Conservation (phyloP, 2,329 filamentous ascomycete genomes). For the Thelonectria discophora region DNA sequence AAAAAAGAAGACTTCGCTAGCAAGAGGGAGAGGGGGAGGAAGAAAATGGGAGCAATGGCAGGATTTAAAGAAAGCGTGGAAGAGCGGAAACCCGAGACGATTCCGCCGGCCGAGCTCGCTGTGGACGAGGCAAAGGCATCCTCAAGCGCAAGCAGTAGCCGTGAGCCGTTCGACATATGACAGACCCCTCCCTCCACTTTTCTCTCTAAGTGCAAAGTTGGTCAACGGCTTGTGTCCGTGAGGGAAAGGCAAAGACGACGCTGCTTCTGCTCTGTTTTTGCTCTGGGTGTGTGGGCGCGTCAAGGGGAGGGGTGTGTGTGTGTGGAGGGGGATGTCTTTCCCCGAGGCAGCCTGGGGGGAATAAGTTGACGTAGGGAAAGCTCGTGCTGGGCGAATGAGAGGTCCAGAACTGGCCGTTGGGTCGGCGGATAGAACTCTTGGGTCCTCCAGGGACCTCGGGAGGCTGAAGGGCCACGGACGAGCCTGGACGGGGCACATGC, state of each 20-base stretch:
- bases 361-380: not conserved
- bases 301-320: constrained; percentile 2
- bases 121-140: not conserved
- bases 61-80: constrained; percentile 15
- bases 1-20: constrained; percentile 5
- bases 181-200: constrained; percentile 10
- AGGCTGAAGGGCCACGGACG: not conserved
- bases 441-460: not conserved
- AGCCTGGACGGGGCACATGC: constrained; percentile 17
- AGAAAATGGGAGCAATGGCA: constrained; percentile 13
- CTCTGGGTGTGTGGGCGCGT: constrained; percentile 2
- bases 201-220: not conserved
- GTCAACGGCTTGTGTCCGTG: not conserved
- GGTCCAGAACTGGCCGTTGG: not conserved
- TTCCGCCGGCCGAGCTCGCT: constrained; percentile 22
- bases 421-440: not conserved
- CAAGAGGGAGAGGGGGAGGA: constrained; percentile 7
- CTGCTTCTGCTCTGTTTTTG: not conserved
- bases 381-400: not conserved
- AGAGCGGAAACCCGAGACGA: constrained; percentile 21
- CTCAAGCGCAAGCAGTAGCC: not conserved
- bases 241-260: not conserved
- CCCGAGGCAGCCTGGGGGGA: constrained; percentile 3
- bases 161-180: constrained; percentile 17
- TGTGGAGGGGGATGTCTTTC: constrained; percentile 13